Percentiles rank a stretch among this genome's conserved stretches.
Evolutionary conservation across 139 green algal genomes (phyloP).

Genomic region (Haematococcus lacustris): DNA sequence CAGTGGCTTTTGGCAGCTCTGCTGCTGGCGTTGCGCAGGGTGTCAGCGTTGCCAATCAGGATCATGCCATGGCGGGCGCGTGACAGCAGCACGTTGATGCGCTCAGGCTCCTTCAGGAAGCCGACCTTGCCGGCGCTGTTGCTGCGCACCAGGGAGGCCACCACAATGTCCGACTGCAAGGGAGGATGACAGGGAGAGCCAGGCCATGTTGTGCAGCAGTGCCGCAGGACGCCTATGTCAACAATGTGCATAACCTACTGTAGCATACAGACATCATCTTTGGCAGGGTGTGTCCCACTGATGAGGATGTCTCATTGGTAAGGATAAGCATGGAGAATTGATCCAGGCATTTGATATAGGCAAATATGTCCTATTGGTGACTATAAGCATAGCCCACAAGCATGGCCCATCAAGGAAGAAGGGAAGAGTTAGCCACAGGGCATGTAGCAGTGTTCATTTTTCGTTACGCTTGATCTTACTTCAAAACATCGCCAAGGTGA

Average conservation of each 20-base stretch:
- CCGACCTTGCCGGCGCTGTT: slow-evolving; percentile 57
- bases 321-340: too few relatives aligned
- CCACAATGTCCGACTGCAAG: slow-evolving; percentile 60
- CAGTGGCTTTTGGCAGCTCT: slow-evolving; percentile 22
- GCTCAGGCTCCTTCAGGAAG: slow-evolving; percentile 62
- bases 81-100: slow-evolving; percentile 75
- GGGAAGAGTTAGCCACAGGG: too few relatives aligned
- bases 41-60: slow-evolving; percentile 55
- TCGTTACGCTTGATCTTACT: too few relatives aligned
- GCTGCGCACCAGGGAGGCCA: slow-evolving; percentile 65
- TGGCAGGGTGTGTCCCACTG: not conserved
- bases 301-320: too few relatives aligned
- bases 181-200: too few relatives aligned
- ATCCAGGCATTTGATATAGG: too few relatives aligned
- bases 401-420: not conserved
- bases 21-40: slow-evolving; percentile 31
- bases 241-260: not conserved
- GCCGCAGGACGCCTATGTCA: too few relatives aligned
- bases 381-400: not conserved
- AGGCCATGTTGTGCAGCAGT: not conserved
- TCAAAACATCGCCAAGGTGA: too few relatives aligned
- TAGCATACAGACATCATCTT: not conserved
- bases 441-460: too few relatives aligned
- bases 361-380: too few relatives aligned
- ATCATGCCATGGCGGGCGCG: slow-evolving; percentile 63